Conservation (phyloP, 371 early-diverging fungal genomes). For the Zychaea mexicana region DNA sequence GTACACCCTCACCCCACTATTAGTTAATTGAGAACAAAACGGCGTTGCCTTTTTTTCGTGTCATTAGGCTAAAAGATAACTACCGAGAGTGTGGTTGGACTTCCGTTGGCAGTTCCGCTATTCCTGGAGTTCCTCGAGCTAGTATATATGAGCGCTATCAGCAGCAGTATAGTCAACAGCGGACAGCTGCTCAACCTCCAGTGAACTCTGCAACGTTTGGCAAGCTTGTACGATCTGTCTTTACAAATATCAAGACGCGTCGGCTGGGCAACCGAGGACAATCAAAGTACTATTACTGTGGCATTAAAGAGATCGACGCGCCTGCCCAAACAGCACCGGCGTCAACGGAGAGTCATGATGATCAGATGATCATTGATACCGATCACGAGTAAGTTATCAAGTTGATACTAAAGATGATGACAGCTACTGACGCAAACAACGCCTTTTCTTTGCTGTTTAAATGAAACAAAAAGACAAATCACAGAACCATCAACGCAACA, state of each 20-base stretch:
- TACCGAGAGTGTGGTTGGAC: slow-evolving; percentile 39
- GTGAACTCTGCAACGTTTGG: slow-evolving; percentile 72
- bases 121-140: slow-evolving; percentile 62
- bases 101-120: slow-evolving; percentile 33
- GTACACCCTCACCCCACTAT: too few species aligned
- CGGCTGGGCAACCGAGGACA: slow-evolving; percentile 65
- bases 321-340: background rate
- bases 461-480: too few species aligned
- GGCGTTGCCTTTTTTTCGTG: background rate
- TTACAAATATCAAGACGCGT: slow-evolving; percentile 62
- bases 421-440: too few species aligned
- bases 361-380: background rate
- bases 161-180: slow-evolving; percentile 27
- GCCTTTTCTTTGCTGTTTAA: too few species aligned
- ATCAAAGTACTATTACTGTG: slow-evolving; percentile 64
- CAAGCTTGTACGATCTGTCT: slow-evolving; percentile 61
- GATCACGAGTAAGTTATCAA: background rate
- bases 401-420: too few species aligned
- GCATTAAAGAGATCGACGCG: slow-evolving; percentile 23
- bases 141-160: slow-evolving; percentile 63
- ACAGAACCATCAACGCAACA: background rate
- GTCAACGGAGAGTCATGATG: background rate
- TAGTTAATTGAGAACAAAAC: too few species aligned
- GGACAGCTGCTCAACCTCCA: slow-evolving; percentile 21
- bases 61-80: slow-evolving; percentile 48